Evolutionary conservation across 1,284 basidiomycete genomes (phyloP).

Genomic region (Bjerkandera adusta): DNA sequence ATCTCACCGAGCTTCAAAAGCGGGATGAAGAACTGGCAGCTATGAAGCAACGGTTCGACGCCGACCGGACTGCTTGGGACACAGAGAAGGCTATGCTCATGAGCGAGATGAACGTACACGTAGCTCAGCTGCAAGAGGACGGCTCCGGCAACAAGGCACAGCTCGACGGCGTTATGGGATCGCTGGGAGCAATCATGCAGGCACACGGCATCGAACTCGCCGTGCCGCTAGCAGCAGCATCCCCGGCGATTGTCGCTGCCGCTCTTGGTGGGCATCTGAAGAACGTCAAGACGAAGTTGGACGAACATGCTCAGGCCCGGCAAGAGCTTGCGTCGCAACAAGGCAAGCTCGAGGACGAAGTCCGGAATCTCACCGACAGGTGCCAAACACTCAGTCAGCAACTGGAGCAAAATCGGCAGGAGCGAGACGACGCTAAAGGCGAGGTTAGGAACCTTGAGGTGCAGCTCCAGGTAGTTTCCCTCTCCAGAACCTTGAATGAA

Average conservation of each 20-base stretch:
- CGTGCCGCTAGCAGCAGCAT: constrained; percentile 47
- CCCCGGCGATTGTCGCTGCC: constrained; percentile 48
- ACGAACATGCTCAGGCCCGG: constrained; percentile 47
- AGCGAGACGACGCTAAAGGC: constrained; percentile 51
- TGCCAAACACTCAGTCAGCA: constrained; percentile 49
- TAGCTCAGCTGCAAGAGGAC: constrained; percentile 43
- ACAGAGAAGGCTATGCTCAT: constrained; percentile 42
- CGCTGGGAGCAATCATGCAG: constrained; percentile 48
- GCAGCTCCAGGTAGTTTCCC: constrained; percentile 39
- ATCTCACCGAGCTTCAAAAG: constrained; percentile 33
- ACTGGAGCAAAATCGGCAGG: constrained; percentile 52
- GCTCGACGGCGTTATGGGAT: constrained; percentile 45
- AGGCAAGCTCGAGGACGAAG: constrained; percentile 49
- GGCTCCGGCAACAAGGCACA: constrained; percentile 41
- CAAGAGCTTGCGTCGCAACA: constrained; percentile 43
- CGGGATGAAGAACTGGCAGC: constrained; percentile 49
- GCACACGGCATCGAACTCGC: constrained; percentile 46
- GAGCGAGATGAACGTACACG: constrained; percentile 6
- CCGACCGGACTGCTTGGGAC: constrained; percentile 54
- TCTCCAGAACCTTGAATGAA: no score
- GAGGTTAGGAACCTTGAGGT: constrained; percentile 43
- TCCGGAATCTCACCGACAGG: constrained; percentile 43
- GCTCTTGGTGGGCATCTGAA: constrained; percentile 56
- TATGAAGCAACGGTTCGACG: constrained; percentile 49
- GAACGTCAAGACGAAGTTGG: constrained; percentile 47